Base-by-base conservation (phyloP, 345 rosid genomes). In the Anacardium occidentale region DNA sequence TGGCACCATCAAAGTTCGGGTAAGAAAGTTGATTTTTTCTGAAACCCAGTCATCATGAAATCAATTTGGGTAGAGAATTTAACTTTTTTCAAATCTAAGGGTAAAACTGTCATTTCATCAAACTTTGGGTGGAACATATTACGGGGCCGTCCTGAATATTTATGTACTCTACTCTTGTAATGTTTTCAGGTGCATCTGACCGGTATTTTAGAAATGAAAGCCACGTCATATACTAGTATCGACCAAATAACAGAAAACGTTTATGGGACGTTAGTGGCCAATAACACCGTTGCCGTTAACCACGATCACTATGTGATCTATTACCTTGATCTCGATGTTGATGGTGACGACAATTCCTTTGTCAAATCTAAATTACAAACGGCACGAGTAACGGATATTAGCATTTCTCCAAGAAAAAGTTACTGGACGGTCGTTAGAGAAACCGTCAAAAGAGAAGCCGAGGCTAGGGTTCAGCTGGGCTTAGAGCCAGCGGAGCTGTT, bases 271-370 rank as follows among this genome's bases (percentile, higher is more conserved):
- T 73, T 90, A 0, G 82, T 92, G 44, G 88, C 94, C 10, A 85
- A 85, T 37, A 90, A 90, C 82, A 76, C 89, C n/a, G 60, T 92
- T 37, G 94, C 92, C 66, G 79, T 86, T 29, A 84, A 86, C 71
- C 96, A 90, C 37, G 98, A 92, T 74, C 98, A 92, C 70, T 89
- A 72, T 81, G 44, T 92, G n/a, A 89, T 90, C 0, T 92, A 85
- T 74, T 87, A 92, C 77, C 82, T 92, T 3, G 98, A 92, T 63
- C 90, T 89, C 0, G 98, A 92, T 78, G 72, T 92, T 42, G 98
- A 90, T 62, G 93, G 96, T 63, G 58, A 74, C 67, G 37, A 58
- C 40, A 90, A 92, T 75, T 92, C 98, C n/a, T 89, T 92, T 24
- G 81, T 87, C 57, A 90, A 85, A 75, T 82, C 88, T n/a, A 79